Conservation (phyloP, 805 yeast species). For the Cyberlindnera galapagoensis region DNA sequence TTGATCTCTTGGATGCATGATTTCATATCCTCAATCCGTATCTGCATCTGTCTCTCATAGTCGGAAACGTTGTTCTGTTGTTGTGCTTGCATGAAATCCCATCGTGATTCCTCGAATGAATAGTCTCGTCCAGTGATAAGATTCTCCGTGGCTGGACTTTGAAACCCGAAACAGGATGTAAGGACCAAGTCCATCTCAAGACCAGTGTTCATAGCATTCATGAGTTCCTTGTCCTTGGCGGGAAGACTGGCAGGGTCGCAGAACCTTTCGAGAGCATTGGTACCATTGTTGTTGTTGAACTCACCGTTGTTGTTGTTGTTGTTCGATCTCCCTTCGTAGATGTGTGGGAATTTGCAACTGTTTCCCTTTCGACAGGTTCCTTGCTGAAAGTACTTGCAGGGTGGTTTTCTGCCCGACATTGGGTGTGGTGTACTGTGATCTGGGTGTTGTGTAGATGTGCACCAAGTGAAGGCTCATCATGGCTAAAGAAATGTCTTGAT, state of each 20-base stretch:
- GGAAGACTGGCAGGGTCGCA: conserved; percentile 8
- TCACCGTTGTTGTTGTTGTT: conserved; percentile 4
- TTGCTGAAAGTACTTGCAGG: conserved; percentile 39
- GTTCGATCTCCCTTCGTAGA: conserved; percentile 14
- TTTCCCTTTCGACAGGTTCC: conserved; percentile 36
- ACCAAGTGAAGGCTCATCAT: not conserved
- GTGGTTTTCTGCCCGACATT: conserved; percentile 26
- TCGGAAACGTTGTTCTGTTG: conserved; percentile 29
- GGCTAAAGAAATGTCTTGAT: too few relatives aligned
- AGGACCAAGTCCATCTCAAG: conserved; percentile 25
- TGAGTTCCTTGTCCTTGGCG: conserved; percentile 24
- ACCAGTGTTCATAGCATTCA: conserved; percentile 17
- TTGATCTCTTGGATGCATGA: conserved; percentile 33
- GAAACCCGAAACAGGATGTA: conserved; percentile 40
- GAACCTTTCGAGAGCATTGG: conserved; percentile 5
- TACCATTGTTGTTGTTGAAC: conserved; percentile 1
- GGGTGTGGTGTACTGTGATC: not conserved
- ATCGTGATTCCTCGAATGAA: conserved; percentile 47
- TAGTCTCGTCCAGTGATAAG: conserved; percentile 46
- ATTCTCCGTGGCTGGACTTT: conserved; percentile 40
- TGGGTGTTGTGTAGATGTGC: not conserved
- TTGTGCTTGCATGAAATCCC: conserved; percentile 38
- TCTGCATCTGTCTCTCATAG: conserved; percentile 34
- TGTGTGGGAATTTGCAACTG: conserved; percentile 39
- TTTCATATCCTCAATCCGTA: conserved; percentile 42